A percentile compares a stretch with the other conserved stretches of the same genome.
These are phyloP conservation scores for Colletotrichum graminicola DNA, from an alignment of 2,329 filamentous ascomycete genomes.

Conservation along the genomic window DNA sequence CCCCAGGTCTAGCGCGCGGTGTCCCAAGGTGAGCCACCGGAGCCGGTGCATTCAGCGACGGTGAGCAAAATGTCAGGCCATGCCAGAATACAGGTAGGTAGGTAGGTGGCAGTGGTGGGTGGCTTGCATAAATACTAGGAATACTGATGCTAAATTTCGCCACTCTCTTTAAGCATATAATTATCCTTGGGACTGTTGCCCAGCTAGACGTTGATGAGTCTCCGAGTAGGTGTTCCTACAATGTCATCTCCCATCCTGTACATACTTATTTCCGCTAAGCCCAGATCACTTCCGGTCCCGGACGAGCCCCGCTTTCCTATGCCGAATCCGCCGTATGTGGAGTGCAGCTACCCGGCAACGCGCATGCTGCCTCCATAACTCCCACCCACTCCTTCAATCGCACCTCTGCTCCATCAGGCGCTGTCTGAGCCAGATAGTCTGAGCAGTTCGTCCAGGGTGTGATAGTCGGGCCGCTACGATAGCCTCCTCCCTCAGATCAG, in stretches of 20 bases:
- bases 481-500: not conserved
- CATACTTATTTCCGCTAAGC: slow-evolving; percentile 29
- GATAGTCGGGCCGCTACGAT: not conserved
- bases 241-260: not conserved
- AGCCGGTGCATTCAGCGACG: slow-evolving; percentile 16
- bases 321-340: slow-evolving; percentile 30
- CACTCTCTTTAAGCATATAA: too few relatives aligned
- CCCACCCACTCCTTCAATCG: not conserved
- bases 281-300: slow-evolving; percentile 36
- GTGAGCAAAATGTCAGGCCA: slow-evolving; percentile 5
- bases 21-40: slow-evolving; percentile 21
- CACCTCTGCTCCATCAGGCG: not conserved
- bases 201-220: not conserved
- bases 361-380: slow-evolving; percentile 8
- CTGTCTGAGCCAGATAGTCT: not conserved
- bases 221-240: not conserved
- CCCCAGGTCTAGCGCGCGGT: slow-evolving; percentile 2
- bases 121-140: not conserved
- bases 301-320: slow-evolving; percentile 27
- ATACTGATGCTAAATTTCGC: not conserved
- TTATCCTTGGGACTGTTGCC: not conserved
- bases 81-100: too few relatives aligned
- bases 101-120: not conserved
- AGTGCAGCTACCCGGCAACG: slow-evolving; percentile 35
- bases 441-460: not conserved